Base-by-base conservation (phyloP, 2,329 filamentous ascomycete genomes). In the Didymella sp. region DNA sequence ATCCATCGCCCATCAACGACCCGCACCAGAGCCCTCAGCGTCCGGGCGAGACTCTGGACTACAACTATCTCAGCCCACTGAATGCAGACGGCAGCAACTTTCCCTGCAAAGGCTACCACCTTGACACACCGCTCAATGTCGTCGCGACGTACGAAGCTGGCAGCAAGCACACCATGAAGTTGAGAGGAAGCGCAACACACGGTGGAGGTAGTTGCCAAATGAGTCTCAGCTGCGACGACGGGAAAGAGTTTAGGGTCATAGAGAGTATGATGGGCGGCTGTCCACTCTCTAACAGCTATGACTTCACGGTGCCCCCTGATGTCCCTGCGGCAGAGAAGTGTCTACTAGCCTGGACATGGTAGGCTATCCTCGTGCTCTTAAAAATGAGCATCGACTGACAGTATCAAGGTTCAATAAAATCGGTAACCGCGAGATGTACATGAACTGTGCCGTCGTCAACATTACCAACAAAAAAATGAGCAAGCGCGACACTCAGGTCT, bases 351-450 rank as follows among this genome's bases (percentile, higher is more conserved):
- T 94, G 91, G 91, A 87, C 86, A 11, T 67, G 64, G 62, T 67
- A 51, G 17, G 60, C 17, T 15, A 2, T 11, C 9, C 11, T 1
- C 5, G 19, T 17, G 5, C 8, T 19, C 11, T 11, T n/a, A 2
- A n/a, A 12, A 11, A 21, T 7, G 15, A 21, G 6, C 8, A 19
- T 12, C 24, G 11, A 35, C 31, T 55, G 21, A 45, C 13, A 45
- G 11, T 4, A 2, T 7, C 4, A 25, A 73, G 71, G 71, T 88
- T 90, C 78, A 92, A 92, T 80, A 80, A 86, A 62, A 76, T 89
- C 37, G 90, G 90, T 24, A 92, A 92, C 77, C 84, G 90, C 44
- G 90, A 94, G 74, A 90, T 90, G 85, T 95, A 95, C 83, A 92
- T 92, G 88, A 91, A 92, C 78, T 95, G 91, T 71, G 90, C 90